Conservation (phyloP, 2,329 filamentous ascomycete species). For the Nigrospora sphaerica region DNA sequence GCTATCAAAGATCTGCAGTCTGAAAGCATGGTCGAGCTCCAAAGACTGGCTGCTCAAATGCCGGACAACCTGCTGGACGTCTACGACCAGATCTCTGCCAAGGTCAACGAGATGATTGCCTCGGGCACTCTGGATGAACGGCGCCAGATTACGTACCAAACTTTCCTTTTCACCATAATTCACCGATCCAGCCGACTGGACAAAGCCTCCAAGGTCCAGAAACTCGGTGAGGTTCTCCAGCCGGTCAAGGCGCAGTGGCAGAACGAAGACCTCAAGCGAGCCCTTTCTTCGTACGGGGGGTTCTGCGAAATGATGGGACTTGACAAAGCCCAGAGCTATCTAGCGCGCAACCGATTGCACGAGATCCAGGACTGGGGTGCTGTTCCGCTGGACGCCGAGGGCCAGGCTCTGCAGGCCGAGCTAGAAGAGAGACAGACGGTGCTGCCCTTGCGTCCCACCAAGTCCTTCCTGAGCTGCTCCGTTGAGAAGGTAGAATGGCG, state of each 20-base stretch:
- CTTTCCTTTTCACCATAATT: slow-evolving; percentile 91
- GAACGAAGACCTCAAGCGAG: slow-evolving; percentile 57
- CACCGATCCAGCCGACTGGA: slow-evolving; percentile 78
- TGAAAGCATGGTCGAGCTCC: slow-evolving; percentile 79
- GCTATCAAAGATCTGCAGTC: slow-evolving; percentile 83
- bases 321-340: slow-evolving; percentile 72
- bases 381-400: slow-evolving; percentile 69
- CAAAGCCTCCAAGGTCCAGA: slow-evolving; percentile 59
- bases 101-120: slow-evolving; percentile 72
- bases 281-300: slow-evolving; percentile 65
- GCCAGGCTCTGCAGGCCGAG: slow-evolving; percentile 68
- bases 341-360: slow-evolving; percentile 66
- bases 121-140: slow-evolving; percentile 72
- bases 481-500: slow-evolving; percentile 80
- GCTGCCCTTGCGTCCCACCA: slow-evolving; percentile 77
- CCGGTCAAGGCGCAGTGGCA: slow-evolving; percentile 79
- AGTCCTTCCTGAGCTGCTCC: slow-evolving; percentile 85
- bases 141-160: slow-evolving; percentile 76
- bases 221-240: slow-evolving; percentile 71
- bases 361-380: slow-evolving; percentile 77
- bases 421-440: slow-evolving; percentile 68
- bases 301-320: slow-evolving; percentile 79
- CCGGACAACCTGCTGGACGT: slow-evolving; percentile 83
- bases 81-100: slow-evolving; percentile 78
- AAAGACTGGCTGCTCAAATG: slow-evolving; percentile 83